These are phyloP conservation scores for Quercus tomentella DNA, from an alignment of 331 rosid genomes.

Conservation along the genomic window DNA sequence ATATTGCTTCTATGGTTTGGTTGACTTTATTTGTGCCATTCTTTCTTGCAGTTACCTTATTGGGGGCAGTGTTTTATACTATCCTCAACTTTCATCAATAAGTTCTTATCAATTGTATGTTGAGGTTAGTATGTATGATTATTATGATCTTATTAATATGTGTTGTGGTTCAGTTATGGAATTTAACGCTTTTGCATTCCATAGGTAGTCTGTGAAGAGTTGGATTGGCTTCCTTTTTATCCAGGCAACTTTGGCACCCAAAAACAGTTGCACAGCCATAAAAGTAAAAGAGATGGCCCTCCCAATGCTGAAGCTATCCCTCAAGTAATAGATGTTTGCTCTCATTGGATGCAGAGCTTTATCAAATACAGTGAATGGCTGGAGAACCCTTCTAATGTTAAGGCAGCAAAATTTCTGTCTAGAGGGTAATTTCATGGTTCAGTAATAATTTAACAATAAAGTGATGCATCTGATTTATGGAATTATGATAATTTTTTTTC, in stretches of 20 bases:
- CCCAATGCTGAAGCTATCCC: constrained; percentile 76
- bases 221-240: constrained; percentile 96
- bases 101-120: constrained; percentile 93
- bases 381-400: constrained; percentile 84
- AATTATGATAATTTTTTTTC: constrained; percentile 5
- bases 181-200: constrained; percentile 25
- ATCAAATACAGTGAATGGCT: constrained; percentile 90
- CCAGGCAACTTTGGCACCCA: constrained; percentile 54
- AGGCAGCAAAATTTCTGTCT: constrained; percentile 86
- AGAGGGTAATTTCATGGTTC: constrained; percentile 63
- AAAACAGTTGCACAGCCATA: constrained; percentile 59
- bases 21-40: constrained; percentile 25
- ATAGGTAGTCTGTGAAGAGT: constrained; percentile 98
- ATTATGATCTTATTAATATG: constrained; percentile 16
- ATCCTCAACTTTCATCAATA: constrained; percentile 96
- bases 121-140: constrained; percentile 64
- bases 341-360: constrained; percentile 93
- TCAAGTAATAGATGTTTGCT: constrained; percentile 74
- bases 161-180: constrained; percentile 20
- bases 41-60: constrained; percentile 70
- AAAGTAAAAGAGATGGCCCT: constrained; percentile 65
- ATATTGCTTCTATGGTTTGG: constrained; percentile 19
- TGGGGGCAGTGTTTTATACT: constrained; percentile 92
- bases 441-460: constrained; percentile 14
- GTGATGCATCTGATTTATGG: constrained; percentile 15